phyloP scores from a whole-genome alignment of 2,329 filamentous ascomycete species.

The Elsinoe ampelina region DNA sequence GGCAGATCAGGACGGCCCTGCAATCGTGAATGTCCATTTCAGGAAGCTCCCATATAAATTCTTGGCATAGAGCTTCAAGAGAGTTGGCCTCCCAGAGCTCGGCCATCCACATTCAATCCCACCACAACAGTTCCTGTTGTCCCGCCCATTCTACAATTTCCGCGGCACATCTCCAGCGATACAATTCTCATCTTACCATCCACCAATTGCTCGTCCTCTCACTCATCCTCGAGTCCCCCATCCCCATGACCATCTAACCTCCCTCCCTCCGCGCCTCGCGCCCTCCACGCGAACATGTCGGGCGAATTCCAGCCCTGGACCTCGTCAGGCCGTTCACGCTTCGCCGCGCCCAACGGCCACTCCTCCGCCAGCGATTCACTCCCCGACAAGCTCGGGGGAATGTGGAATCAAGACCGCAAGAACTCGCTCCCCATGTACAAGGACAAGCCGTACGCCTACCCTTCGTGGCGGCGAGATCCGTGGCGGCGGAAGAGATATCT shows the following conservation, averaged over 20 bases:
- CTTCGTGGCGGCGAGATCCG: conserved; percentile 49
- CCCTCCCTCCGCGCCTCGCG: not conserved
- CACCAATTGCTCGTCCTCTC: too few species aligned
- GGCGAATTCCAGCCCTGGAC: conserved; percentile 8
- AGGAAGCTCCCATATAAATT: conserved; percentile 10
- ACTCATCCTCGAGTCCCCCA: not conserved
- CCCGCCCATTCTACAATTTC: too few species aligned
- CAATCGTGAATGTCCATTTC: not conserved
- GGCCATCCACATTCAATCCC: not conserved
- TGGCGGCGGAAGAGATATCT: conserved; percentile 55
- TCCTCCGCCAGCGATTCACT: conserved; percentile 15
- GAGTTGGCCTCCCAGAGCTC: conserved; percentile 8
- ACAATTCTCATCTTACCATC: not conserved
- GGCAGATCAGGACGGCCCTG: too few species aligned
- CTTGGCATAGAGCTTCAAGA: conserved; percentile 9
- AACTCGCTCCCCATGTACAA: conserved; percentile 85
- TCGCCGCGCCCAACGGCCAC: conserved; percentile 1
- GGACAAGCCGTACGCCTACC: conserved; percentile 83
- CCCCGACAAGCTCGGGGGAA: conserved; percentile 45
- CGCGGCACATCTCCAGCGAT: too few species aligned
- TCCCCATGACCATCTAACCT: not conserved
- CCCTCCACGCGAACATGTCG: not conserved
- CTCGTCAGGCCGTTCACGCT: conserved; percentile 9
- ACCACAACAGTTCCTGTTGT: not conserved
- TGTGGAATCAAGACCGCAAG: conserved; percentile 52